A percentile compares a stretch with the other conserved stretches of the same genome.
Evolutionary conservation across 176 grass and related monocot species (phyloP).

Genomic region (Phyllostachys edulis): DNA sequence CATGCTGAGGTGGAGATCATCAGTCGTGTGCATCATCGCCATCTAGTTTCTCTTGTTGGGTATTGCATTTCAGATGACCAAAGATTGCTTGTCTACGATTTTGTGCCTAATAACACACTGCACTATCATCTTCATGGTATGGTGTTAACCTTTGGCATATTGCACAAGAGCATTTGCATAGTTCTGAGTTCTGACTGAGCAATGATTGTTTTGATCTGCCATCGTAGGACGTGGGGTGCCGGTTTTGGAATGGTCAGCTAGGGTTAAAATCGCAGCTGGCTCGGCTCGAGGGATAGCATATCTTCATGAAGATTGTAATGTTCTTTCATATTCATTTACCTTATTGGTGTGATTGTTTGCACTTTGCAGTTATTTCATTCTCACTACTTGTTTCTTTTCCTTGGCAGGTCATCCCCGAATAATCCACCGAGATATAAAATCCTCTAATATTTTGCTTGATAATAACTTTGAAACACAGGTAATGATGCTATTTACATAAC

Average conservation of each 20-base stretch:
- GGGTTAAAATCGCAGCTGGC: constrained; percentile 85
- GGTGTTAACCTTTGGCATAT: constrained; percentile 14
- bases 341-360: neutral
- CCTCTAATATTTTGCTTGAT: constrained; percentile 95
- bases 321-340: constrained; percentile 5
- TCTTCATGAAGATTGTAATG: constrained; percentile 98
- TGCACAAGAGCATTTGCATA: neutral
- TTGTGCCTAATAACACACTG: constrained; percentile 79
- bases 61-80: constrained; percentile 84
- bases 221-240: constrained; percentile 49
- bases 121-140: constrained; percentile 95
- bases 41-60: constrained; percentile 95
- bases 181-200: neutral
- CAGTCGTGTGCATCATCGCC: constrained; percentile 88
- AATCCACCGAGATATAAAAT: constrained; percentile 98
- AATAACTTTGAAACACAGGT: constrained; percentile 91
- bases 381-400: constrained; percentile 24
- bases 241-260: constrained; percentile 82
- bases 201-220: neutral
- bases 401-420: constrained; percentile 80
- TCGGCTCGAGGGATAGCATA: constrained; percentile 90
- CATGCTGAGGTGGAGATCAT: constrained; percentile 97
- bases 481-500: constrained; percentile 10
- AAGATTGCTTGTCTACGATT: constrained; percentile 90
- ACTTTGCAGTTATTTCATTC: neutral